Evolutionary conservation across 768 basidiomycete species (phyloP), one percentile per base, ranked within the genome.

Genomic region (Pisolithus albus): DNA sequence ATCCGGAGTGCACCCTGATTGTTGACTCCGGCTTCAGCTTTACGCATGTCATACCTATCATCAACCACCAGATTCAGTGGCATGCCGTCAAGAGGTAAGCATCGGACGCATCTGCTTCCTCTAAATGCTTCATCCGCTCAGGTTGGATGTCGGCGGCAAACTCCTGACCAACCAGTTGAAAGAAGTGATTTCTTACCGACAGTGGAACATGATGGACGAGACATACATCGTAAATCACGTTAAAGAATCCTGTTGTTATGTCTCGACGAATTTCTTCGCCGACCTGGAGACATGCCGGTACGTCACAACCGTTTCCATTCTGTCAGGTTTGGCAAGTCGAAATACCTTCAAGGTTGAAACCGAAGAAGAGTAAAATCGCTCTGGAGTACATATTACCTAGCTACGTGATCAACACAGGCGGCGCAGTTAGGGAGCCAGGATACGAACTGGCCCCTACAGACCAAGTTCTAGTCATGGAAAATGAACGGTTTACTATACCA

Each of bases 131-230:
- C 42, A 59, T 56, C 52, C 54, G 52, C 34, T 47, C 66, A 95
- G 94, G 62, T 82, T 98, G 67, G 92, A 96, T 62, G 84, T 96
- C 16, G 94, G 95, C 47, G 95, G 94, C 44, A 96, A 98, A 71
- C 77, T 98, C 9, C 68, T 98, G 52, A 97, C 94, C 23, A 97
- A 98, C 69, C 89, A 95, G 47, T 78, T 98, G 21, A 96, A 96
- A 64, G 90, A 94, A 63, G 77, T 94, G 42, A 81, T 94, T 5
- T 95, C 92, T 11, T 97, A 88, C 66, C 84, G 95, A 41, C 94
- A 97, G 64, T 97, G 91, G 89, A 91, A 97, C 67, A 92, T 97
- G 89, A 93, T 94, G 84, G 92, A 96, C 61, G 87, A 97, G 66
- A 94, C 92, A 2, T 82, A 86, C 66, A 88, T 97, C 63, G 85